These are phyloP conservation scores for Fusarium oligoseptatum DNA, from an alignment of 2,329 filamentous ascomycete genomes.

Conservation along the genomic window DNA sequence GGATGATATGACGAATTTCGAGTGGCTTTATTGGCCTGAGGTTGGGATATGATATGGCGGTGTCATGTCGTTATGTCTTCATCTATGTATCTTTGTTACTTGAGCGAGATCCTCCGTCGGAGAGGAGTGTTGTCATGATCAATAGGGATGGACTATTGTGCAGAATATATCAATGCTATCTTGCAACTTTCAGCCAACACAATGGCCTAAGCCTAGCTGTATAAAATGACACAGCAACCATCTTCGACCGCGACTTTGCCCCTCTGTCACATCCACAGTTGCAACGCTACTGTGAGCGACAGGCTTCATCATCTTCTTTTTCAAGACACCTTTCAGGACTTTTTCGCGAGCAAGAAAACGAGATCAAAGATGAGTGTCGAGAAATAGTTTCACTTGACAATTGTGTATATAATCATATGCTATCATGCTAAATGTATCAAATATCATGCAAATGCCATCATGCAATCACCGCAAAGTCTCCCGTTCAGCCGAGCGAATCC, in stretches of 20 bases:
- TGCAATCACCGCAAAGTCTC: constrained; percentile 28
- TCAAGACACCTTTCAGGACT: no score
- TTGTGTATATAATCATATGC: neutral
- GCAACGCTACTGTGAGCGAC: no score
- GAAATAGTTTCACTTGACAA: neutral
- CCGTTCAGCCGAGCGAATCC: constrained; percentile 15
- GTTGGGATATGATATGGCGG: constrained; percentile 51
- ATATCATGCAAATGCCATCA: neutral
- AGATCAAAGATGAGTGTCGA: neutral
- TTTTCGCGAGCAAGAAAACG: neutral
- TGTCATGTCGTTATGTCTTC: neutral
- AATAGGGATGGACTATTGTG: neutral
- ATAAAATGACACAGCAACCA: no score
- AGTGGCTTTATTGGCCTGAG: constrained; percentile 68
- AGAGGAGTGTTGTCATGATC: neutral
- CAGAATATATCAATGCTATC: neutral
- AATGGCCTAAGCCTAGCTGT: neutral
- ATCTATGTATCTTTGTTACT: neutral
- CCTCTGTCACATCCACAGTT: no score
- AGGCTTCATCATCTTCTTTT: no score
- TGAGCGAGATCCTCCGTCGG: neutral
- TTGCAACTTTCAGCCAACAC: neutral
- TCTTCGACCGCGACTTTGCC: no score
- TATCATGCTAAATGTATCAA: neutral
- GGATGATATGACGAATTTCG: constrained; percentile 70